Evolutionary conservation across 2,329 filamentous ascomycete genomes (phyloP).

Genomic region (Kalaharituber pfeilii): DNA sequence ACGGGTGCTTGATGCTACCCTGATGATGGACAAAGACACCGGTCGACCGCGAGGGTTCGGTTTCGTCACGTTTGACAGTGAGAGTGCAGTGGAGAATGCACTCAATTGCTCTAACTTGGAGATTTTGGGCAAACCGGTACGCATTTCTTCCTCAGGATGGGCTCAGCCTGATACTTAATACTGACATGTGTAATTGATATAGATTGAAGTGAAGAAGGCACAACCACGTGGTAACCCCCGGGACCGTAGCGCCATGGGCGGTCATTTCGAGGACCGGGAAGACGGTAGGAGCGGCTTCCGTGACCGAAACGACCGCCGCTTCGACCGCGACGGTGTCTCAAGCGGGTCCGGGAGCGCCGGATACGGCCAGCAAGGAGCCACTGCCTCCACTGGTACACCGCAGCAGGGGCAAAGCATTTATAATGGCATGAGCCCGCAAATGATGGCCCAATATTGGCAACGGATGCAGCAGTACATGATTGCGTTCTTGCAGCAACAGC

Average conservation of each 20-base stretch:
- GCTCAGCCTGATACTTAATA: conserved; percentile 5
- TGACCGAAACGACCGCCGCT: conserved; percentile 4
- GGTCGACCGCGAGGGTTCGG: conserved; percentile 92
- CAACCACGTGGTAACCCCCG: conserved; percentile 88
- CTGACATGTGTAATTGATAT: not conserved
- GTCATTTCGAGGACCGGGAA: conserved; percentile 44
- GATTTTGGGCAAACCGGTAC: conserved; percentile 67
- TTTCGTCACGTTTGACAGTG: conserved; percentile 95
- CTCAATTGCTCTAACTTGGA: conserved; percentile 60
- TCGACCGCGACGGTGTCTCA: conserved; percentile 4
- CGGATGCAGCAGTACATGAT: conserved; percentile 91
- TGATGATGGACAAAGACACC: conserved; percentile 99
- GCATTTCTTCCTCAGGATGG: conserved; percentile 3
- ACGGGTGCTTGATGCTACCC: conserved; percentile 84
- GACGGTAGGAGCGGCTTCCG: conserved; percentile 35
- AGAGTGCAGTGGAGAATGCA: conserved; percentile 83
- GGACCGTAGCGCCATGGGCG: conserved; percentile 31
- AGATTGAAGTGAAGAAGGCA: conserved; percentile 92
- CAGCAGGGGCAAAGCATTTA: conserved; percentile 26
- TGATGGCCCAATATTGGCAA: conserved; percentile 98
- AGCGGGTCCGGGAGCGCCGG: conserved; percentile 3
- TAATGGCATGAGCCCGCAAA: conserved; percentile 72
- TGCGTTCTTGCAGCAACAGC: conserved; percentile 69
- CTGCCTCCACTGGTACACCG: conserved; percentile 26
- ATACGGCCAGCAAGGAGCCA: conserved; percentile 3